These are phyloP conservation scores for Fusarium transvaalense DNA, from an alignment of 2,329 filamentous ascomycete genomes.

Conservation along the genomic window DNA sequence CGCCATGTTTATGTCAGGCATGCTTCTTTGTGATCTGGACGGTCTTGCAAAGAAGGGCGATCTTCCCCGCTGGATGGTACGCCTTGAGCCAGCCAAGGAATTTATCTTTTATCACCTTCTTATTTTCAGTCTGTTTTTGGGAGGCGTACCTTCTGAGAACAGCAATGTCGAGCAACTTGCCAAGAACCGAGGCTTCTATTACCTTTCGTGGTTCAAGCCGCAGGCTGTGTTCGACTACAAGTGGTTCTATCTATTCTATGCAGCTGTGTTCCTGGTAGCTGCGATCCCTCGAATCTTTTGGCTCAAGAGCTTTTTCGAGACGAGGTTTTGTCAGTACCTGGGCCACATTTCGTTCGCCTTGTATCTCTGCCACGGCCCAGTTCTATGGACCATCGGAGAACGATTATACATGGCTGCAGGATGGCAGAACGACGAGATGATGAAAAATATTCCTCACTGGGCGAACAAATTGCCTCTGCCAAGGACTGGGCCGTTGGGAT, in stretches of 20 bases:
- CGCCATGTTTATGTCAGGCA: constrained; percentile 70
- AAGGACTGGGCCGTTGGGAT: constrained; percentile 67
- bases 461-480: constrained; percentile 67
- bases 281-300: constrained; percentile 68
- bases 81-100: constrained; percentile 62
- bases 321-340: constrained; percentile 69
- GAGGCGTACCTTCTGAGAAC: constrained; percentile 69
- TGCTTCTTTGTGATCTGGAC: constrained; percentile 73
- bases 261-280: constrained; percentile 67
- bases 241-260: constrained; percentile 76
- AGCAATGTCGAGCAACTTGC: constrained; percentile 62
- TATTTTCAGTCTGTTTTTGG: constrained; percentile 65
- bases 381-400: constrained; percentile 71
- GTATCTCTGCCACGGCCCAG: constrained; percentile 74
- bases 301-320: constrained; percentile 71
- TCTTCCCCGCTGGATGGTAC: constrained; percentile 63
- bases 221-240: constrained; percentile 75
- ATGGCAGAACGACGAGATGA: constrained; percentile 63
- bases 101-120: constrained; percentile 67
- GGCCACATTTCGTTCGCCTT: constrained; percentile 72
- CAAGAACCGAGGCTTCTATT: constrained; percentile 71
- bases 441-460: constrained; percentile 67
- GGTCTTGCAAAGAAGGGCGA: constrained; percentile 63
- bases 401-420: constrained; percentile 73
- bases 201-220: constrained; percentile 71